phyloP scores from a whole-genome alignment of 257 asterid species.

The Solanum piurae region DNA sequence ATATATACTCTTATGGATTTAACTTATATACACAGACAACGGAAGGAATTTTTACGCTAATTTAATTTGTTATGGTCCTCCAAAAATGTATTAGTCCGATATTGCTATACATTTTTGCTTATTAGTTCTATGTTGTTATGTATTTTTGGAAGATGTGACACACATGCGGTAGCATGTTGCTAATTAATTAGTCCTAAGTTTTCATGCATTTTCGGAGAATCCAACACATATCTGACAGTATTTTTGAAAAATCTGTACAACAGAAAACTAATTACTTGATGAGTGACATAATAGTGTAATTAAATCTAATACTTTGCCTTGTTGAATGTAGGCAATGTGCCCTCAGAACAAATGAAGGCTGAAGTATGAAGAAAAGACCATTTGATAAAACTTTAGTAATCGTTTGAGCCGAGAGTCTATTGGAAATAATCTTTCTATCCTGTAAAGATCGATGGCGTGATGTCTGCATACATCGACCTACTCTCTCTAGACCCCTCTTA shows the following conservation, averaged over 20 bases:
- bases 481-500: background rate
- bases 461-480: background rate
- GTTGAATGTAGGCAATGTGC: conserved; percentile 32
- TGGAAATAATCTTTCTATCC: background rate
- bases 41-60: too few species aligned
- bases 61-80: background rate
- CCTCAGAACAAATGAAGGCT: conserved; percentile 42
- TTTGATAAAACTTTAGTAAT: conserved; percentile 16
- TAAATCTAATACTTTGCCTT: background rate
- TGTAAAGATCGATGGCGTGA: background rate
- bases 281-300: background rate
- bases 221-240: background rate
- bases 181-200: background rate
- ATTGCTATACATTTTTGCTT: background rate
- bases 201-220: background rate
- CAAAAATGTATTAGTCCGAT: background rate
- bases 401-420: conserved; percentile 6
- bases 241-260: background rate
- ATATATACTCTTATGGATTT: background rate
- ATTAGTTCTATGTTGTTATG: background rate
- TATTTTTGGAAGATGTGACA: background rate
- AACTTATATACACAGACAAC: background rate
- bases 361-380: conserved; percentile 35
- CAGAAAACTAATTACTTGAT: background rate
- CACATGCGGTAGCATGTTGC: background rate